A percentile compares a stretch with the other conserved stretches of the same genome.
Evolutionary conservation across 1,284 basidiomycete genomes (phyloP).

Genomic region (Leccinum fallax): DNA sequence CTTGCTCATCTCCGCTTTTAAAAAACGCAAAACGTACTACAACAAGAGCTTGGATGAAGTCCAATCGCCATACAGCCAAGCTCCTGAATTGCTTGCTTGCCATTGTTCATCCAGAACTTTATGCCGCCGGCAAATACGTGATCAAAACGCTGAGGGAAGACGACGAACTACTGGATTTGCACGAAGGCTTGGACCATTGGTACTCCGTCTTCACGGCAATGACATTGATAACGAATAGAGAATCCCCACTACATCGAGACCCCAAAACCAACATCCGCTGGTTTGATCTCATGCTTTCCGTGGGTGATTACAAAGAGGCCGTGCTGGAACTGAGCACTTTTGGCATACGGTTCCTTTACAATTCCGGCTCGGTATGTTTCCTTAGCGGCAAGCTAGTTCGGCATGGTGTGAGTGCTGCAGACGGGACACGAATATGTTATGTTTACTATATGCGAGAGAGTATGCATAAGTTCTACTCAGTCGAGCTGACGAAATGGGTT

Average conservation of each 20-base stretch:
- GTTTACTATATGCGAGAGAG: too few relatives aligned
- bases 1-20: not conserved
- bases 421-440: too few relatives aligned
- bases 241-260: not conserved
- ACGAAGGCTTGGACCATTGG: not conserved
- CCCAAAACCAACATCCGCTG: not conserved
- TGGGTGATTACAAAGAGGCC: not conserved
- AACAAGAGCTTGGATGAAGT: not conserved
- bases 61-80: not conserved
- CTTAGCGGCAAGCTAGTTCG: not conserved
- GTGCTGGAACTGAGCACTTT: not conserved
- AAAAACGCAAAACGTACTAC: not conserved
- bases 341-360: not conserved
- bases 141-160: not conserved
- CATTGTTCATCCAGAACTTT: not conserved
- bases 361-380: not conserved
- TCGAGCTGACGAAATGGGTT: too few relatives aligned
- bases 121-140: not conserved
- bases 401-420: not conserved
- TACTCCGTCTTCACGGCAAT: not conserved
- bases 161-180: not conserved
- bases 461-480: too few relatives aligned
- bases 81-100: not conserved
- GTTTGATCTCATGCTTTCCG: not conserved
- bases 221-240: not conserved